Percentiles rank a stretch among this genome's conserved stretches.
Conservation (phyloP, 441 rosid species). For the Syzygium malaccense region DNA sequence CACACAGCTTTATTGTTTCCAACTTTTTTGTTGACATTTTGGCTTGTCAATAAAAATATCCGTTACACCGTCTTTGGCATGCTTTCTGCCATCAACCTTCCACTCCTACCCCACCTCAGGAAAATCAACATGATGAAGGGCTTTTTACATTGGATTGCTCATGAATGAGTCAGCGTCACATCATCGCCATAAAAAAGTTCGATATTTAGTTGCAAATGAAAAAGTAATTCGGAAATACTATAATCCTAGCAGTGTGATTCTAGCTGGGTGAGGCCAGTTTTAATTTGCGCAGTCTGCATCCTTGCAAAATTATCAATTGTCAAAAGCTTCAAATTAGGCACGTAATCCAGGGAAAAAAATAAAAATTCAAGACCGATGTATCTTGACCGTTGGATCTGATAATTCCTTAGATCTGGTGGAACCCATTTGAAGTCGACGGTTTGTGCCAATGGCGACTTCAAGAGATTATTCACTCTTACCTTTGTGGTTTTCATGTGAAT, state of each 20-base stretch:
- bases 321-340: not conserved
- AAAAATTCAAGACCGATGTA: not conserved
- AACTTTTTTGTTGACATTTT: not conserved
- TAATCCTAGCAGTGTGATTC: not conserved
- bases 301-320: not conserved
- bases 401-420: not conserved
- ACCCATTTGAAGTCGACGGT: not conserved
- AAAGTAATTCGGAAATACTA: not conserved
- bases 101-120: not conserved
- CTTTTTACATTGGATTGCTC: not conserved
- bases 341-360: not conserved
- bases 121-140: not conserved
- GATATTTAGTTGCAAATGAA: not conserved
- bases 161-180: not conserved
- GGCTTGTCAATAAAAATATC: not conserved
- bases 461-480: not conserved
- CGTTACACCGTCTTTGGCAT: not conserved
- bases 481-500: not conserved
- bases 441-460: not conserved
- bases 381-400: not conserved
- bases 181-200: not conserved
- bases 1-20: not conserved
- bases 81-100: not conserved
- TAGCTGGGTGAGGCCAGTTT: not conserved
- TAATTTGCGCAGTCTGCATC: not conserved